phyloP scores from a whole-genome alignment of 1,139 yeast genomes.

The Debaryomyces coudertii region DNA sequence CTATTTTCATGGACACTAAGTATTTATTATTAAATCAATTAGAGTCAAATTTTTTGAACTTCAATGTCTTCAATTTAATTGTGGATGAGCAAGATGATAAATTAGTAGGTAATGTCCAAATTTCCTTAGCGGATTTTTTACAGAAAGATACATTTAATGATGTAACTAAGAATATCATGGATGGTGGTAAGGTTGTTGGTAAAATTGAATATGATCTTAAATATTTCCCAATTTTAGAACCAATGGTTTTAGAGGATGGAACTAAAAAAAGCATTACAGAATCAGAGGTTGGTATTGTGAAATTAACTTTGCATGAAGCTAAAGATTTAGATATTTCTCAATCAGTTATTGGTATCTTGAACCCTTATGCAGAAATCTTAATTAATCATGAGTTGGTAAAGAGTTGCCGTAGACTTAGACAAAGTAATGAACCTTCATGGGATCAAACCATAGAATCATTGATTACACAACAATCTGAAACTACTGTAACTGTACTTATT shows the following conservation, averaged over 20 bases:
- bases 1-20: constrained; percentile 68
- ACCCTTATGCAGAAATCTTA: constrained; percentile 70
- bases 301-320: constrained; percentile 72
- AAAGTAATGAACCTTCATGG: constrained; percentile 74
- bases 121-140: constrained; percentile 60
- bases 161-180: constrained; percentile 39
- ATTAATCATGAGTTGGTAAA: constrained; percentile 58
- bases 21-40: constrained; percentile 60
- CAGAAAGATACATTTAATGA: constrained; percentile 50
- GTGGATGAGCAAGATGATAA: constrained; percentile 57
- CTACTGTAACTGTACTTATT: constrained; percentile 56
- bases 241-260: constrained; percentile 52
- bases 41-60: constrained; percentile 55
- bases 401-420: constrained; percentile 61
- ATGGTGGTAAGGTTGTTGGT: constrained; percentile 64
- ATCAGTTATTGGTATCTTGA: constrained; percentile 69
- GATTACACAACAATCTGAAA: constrained; percentile 59
- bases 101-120: constrained; percentile 57
- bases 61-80: constrained; percentile 56
- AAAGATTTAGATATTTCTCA: constrained; percentile 65
- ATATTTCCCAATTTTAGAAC: constrained; percentile 62
- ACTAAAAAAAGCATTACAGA: constrained; percentile 52
- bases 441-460: constrained; percentile 63
- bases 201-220: constrained; percentile 60
- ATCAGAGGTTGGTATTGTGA: constrained; percentile 70